These are phyloP conservation scores for Shiraia sp. DNA, from an alignment of 2,329 filamentous ascomycete species.

Conservation along the genomic window DNA sequence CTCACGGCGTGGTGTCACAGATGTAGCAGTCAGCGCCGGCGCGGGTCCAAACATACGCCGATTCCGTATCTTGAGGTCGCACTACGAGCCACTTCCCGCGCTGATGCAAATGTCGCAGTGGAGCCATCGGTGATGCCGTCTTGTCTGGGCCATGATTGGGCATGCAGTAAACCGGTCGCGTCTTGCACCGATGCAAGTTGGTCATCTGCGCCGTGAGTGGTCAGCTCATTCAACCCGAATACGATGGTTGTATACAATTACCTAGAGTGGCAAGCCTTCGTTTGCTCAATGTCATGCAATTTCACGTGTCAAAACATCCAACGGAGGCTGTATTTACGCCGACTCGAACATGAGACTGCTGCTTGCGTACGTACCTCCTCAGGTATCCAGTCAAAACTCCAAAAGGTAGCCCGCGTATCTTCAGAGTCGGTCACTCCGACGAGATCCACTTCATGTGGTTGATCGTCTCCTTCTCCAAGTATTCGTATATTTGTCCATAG, in stretches of 20 bases:
- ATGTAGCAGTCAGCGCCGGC: neutral
- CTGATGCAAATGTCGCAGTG: slow-evolving; percentile 3
- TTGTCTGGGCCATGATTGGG: neutral
- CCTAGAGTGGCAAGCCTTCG: neutral
- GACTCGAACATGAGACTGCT: too few relatives aligned
- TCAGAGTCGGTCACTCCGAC: slow-evolving; percentile 10
- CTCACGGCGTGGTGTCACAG: neutral
- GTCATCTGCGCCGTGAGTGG: neutral
- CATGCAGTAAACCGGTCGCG: neutral
- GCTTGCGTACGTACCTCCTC: too few relatives aligned
- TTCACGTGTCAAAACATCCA: neutral
- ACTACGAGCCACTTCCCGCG: slow-evolving; percentile 2
- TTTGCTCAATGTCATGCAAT: neutral
- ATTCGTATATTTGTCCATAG: slow-evolving; percentile 34
- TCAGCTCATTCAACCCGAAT: too few relatives aligned
- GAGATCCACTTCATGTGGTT: slow-evolving; percentile 38
- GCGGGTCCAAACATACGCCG: neutral
- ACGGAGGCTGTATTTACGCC: too few relatives aligned
- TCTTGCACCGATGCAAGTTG: neutral
- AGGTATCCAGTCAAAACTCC: too few relatives aligned
- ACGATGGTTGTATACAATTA: too few relatives aligned
- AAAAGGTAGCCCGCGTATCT: too few relatives aligned
- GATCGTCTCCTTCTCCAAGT: slow-evolving; percentile 32
- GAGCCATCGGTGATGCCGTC: slow-evolving; percentile 12
- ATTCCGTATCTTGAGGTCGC: neutral